Evolutionary conservation across 441 rosid species (phyloP).

Genomic region (Pelargonium myrrhifolium): DNA sequence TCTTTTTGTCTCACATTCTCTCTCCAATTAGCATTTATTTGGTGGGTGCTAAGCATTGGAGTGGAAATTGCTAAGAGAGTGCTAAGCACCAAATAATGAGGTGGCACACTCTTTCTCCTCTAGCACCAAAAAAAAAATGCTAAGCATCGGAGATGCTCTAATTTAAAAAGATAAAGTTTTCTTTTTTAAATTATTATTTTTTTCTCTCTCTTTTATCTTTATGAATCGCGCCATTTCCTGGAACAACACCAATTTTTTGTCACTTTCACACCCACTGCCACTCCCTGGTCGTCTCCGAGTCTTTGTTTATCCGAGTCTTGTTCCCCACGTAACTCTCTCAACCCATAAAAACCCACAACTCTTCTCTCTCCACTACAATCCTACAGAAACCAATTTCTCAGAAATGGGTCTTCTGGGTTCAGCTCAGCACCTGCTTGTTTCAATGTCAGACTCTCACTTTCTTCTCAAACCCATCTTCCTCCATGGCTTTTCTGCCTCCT

Average conservation of each 20-base stretch:
- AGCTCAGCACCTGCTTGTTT: background rate
- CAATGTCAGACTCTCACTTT: conserved; percentile 20
- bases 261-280: background rate
- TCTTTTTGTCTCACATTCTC: no score
- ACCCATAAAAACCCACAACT: background rate
- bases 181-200: no score
- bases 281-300: background rate
- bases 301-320: background rate
- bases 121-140: no score
- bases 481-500: conserved; percentile 39
- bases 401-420: conserved; percentile 26
- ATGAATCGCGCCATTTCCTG: background rate
- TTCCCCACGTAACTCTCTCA: conserved; percentile 9
- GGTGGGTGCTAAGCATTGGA: no score
- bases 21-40: no score
- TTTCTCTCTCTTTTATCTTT: background rate
- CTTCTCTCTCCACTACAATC: no score
- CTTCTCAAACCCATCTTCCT: conserved; percentile 39
- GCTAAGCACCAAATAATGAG: no score
- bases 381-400: no score
- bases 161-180: no score
- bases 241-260: background rate
- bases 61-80: no score
- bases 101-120: no score
- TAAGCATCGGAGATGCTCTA: no score